Percentiles rank a stretch among this genome's conserved stretches.
Conservation (phyloP, 345 rosid species). For the Microthlaspi erraticum region DNA sequence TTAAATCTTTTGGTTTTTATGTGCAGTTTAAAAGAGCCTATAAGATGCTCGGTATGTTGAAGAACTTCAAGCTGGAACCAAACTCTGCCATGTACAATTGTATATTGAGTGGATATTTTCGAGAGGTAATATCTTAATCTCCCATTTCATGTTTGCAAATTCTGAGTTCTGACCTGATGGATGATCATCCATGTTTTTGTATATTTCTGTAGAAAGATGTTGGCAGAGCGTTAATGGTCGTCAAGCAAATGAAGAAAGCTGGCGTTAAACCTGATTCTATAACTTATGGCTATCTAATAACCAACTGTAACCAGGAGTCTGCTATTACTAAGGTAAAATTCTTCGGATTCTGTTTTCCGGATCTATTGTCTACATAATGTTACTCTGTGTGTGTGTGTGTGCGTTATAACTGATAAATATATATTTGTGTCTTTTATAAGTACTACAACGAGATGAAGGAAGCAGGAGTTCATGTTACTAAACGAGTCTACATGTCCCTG, state of each 20-base stretch:
- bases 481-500: constrained; percentile 67
- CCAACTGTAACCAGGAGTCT: constrained; percentile 58
- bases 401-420: constrained; percentile 8
- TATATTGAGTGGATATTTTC: constrained; percentile 78
- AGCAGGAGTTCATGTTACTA: constrained; percentile 55
- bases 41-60: constrained; percentile 63
- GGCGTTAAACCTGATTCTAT: constrained; percentile 74
- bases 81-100: constrained; percentile 71
- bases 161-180: not conserved
- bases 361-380: constrained; percentile 1
- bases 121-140: constrained; percentile 59
- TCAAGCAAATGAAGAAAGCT: constrained; percentile 72
- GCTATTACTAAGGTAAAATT: constrained; percentile 65
- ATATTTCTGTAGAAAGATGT: constrained; percentile 62
- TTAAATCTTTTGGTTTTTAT: not conserved
- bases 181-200: constrained; percentile 6
- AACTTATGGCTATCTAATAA: constrained; percentile 72
- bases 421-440: constrained; percentile 47
- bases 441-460: constrained; percentile 56
- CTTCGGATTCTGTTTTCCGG: constrained; percentile 8
- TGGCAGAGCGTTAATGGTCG: constrained; percentile 54
- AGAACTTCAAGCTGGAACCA: constrained; percentile 62
- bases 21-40: constrained; percentile 82
- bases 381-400: not conserved
- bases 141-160: constrained; percentile 5